phyloP scores from a whole-genome alignment of 495 filamentous ascomycete species.

The Elasticomyces elasticus region DNA sequence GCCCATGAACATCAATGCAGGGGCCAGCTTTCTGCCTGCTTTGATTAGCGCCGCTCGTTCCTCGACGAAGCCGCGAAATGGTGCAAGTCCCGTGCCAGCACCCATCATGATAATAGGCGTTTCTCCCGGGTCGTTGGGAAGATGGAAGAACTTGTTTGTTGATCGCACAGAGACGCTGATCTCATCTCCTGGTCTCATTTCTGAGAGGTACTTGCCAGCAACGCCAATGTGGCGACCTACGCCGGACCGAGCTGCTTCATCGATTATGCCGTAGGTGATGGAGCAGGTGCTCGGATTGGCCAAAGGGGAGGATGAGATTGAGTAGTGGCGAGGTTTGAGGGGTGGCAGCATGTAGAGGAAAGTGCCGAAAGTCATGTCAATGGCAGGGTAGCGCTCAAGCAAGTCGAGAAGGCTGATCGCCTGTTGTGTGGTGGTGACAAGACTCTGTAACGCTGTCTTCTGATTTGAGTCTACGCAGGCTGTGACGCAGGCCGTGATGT shows the following conservation, averaged over 20 bases:
- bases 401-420: constrained; percentile 56
- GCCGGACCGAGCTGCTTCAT: constrained; percentile 44
- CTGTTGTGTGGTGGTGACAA: constrained; percentile 44
- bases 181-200: constrained; percentile 48
- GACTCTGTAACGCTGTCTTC: constrained; percentile 29
- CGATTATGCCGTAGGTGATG: constrained; percentile 58
- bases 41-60: constrained; percentile 23
- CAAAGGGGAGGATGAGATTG: constrained; percentile 67
- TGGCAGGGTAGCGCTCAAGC: constrained; percentile 46
- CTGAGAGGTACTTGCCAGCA: constrained; percentile 23
- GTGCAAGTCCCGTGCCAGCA: constrained; percentile 28
- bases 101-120: constrained; percentile 45
- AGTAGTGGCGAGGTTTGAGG: constrained; percentile 68
- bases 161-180: constrained; percentile 51
- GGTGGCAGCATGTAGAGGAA: constrained; percentile 63
- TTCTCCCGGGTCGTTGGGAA: constrained; percentile 44
- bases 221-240: constrained; percentile 29
- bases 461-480: constrained; percentile 36
- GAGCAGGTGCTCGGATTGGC: constrained; percentile 50
- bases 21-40: constrained; percentile 22
- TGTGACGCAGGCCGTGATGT: constrained; percentile 20
- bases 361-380: constrained; percentile 47
- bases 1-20: constrained; percentile 30
- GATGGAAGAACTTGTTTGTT: constrained; percentile 54
- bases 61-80: constrained; percentile 31